phyloP scores from a whole-genome alignment of 2,329 filamentous ascomycete genomes.

The Nemania sp. region DNA sequence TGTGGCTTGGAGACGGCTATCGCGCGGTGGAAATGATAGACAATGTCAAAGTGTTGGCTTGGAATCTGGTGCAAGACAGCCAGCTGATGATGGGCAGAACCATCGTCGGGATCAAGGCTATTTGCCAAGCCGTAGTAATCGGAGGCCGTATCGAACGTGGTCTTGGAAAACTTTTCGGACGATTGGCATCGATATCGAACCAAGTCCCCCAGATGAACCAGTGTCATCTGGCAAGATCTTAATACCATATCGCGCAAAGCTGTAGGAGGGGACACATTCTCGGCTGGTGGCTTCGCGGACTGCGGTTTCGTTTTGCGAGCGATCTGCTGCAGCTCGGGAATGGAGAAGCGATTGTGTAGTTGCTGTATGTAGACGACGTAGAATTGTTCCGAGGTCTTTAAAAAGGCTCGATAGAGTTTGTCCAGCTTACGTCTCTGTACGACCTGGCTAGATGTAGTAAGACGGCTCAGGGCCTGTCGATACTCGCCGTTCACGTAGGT shows the following conservation, averaged over 20 bases:
- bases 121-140: slow-evolving; percentile 85
- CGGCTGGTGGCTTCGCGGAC: slow-evolving; percentile 49
- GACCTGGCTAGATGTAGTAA: slow-evolving; percentile 55
- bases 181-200: slow-evolving; percentile 82
- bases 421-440: slow-evolving; percentile 76
- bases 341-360: slow-evolving; percentile 65
- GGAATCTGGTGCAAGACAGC: slow-evolving; percentile 82
- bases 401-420: slow-evolving; percentile 80
- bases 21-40: slow-evolving; percentile 89
- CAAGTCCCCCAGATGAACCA: slow-evolving; percentile 88
- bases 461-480: slow-evolving; percentile 67
- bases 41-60: slow-evolving; percentile 78
- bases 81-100: slow-evolving; percentile 86
- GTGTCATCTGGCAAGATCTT: slow-evolving; percentile 76
- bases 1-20: slow-evolving; percentile 76
- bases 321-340: slow-evolving; percentile 54
- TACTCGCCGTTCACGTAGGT: slow-evolving; percentile 78
- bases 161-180: slow-evolving; percentile 64
- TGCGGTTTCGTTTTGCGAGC: slow-evolving; percentile 50
- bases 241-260: slow-evolving; percentile 65
- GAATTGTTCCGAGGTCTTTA: slow-evolving; percentile 86
- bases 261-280: slow-evolving; percentile 46
- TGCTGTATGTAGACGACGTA: slow-evolving; percentile 85
- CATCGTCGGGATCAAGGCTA: slow-evolving; percentile 76
- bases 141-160: slow-evolving; percentile 78